Conservation (phyloP, 352 stramenopile species). For the Globisporangium paddicum region DNA sequence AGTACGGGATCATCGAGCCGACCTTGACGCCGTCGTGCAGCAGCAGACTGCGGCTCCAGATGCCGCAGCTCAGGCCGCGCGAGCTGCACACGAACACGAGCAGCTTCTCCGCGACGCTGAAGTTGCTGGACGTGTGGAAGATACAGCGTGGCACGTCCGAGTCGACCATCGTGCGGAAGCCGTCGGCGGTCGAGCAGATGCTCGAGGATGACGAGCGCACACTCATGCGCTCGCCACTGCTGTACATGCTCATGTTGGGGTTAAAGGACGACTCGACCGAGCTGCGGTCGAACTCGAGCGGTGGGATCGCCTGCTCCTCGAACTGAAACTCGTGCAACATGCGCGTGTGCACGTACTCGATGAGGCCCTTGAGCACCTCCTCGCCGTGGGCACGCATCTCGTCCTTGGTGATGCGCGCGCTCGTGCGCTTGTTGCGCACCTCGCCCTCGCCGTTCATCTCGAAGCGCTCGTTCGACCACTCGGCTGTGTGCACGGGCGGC, state of each 20-base stretch:
- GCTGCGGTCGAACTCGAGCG: slow-evolving; percentile 52
- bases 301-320: slow-evolving; percentile 71
- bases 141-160: slow-evolving; percentile 73
- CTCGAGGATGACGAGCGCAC: slow-evolving; percentile 73
- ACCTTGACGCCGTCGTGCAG: slow-evolving; percentile 85
- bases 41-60: slow-evolving; percentile 84
- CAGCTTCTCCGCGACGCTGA: slow-evolving; percentile 66
- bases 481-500: slow-evolving; percentile 32
- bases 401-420: slow-evolving; percentile 54
- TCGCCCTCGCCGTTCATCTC: slow-evolving; percentile 50
- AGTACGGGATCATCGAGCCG: slow-evolving; percentile 88
- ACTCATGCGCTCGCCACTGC: slow-evolving; percentile 12
- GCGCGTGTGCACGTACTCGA: slow-evolving; percentile 66
- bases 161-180: slow-evolving; percentile 81
- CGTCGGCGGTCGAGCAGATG: slow-evolving; percentile 77
- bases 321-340: slow-evolving; percentile 83
- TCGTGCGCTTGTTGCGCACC: slow-evolving; percentile 44
- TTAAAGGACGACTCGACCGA: slow-evolving; percentile 47
- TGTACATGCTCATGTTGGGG: slow-evolving; percentile 26
- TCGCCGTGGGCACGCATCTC: slow-evolving; percentile 71
- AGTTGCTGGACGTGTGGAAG: slow-evolving; percentile 80
- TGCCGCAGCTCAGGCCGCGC: slow-evolving; percentile 71
- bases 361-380: slow-evolving; percentile 60
- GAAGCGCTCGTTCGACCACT: slow-evolving; percentile 58
- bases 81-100: slow-evolving; percentile 84